A percentile compares a stretch with the other conserved stretches of the same genome.
phyloP scores from a whole-genome alignment of 2,329 filamentous ascomycete genomes.

The Ceratocystis destructans region DNA sequence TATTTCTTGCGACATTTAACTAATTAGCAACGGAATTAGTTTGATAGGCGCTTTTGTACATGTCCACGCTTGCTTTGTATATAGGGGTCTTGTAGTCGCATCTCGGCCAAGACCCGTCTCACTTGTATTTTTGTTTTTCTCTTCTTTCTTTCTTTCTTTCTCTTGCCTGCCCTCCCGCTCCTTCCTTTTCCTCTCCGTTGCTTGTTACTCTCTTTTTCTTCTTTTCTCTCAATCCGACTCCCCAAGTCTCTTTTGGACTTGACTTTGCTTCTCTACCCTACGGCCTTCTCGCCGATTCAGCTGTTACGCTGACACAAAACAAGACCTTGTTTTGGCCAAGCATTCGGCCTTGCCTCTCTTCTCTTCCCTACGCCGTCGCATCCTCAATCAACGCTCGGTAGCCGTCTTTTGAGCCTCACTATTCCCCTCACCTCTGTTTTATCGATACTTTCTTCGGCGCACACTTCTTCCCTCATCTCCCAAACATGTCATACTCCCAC shows the following conservation, averaged over 20 bases:
- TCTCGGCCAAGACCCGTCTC: not conserved
- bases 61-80: not conserved
- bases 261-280: not conserved
- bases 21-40: not conserved
- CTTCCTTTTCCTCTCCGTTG: not conserved
- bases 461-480: not conserved
- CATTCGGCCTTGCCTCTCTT: not conserved
- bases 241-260: conserved; percentile 3
- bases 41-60: not conserved
- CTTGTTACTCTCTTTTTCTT: not conserved
- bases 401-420: not conserved
- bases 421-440: not conserved
- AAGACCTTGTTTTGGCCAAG: not conserved
- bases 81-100: not conserved
- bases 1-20: not conserved
- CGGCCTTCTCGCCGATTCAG: not conserved
- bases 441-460: not conserved
- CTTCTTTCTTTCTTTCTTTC: not conserved
- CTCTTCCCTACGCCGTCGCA: not conserved
- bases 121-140: not conserved
- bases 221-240: conserved; percentile 15
- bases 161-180: not conserved
- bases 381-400: not conserved
- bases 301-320: not conserved
- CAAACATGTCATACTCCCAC: conserved; percentile 45